A percentile compares a stretch with the other conserved stretches of the same genome.
These are phyloP conservation scores for Hydrangea macrophylla DNA, from an alignment of 148 eudicot genomes.

Conservation along the genomic window DNA sequence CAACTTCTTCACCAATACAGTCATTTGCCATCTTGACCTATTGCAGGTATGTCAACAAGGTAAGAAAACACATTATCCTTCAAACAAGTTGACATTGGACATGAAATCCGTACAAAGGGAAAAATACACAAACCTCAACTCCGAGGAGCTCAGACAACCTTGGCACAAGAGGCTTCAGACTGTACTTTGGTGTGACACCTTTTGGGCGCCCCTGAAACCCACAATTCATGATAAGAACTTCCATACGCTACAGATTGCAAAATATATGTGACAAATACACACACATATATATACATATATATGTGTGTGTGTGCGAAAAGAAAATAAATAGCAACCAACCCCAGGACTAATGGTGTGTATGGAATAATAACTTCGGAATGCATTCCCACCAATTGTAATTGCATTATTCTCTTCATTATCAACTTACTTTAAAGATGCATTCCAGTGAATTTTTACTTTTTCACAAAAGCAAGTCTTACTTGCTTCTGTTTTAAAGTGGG, in stretches of 20 bases:
- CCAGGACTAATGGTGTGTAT: neutral
- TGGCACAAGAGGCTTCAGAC: conserved; percentile 73
- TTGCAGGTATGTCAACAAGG: neutral
- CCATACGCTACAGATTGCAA: too few relatives aligned
- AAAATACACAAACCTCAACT: conserved; percentile 33
- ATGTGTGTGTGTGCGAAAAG: too few relatives aligned
- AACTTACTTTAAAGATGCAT: too few relatives aligned
- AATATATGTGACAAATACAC: neutral
- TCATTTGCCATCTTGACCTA: conserved; percentile 82
- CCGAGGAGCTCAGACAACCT: conserved; percentile 72
- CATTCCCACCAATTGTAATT: too few relatives aligned
- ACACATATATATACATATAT: too few relatives aligned
- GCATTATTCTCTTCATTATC: too few relatives aligned
- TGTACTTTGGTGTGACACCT: conserved; percentile 77
- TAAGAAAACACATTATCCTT: neutral
- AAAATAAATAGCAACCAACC: neutral
- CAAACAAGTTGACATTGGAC: neutral
- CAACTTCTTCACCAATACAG: conserved; percentile 77
- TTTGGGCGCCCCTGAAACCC: conserved; percentile 65
- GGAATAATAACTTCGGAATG: too few relatives aligned
- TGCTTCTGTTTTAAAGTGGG: too few relatives aligned
- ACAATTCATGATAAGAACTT: neutral
- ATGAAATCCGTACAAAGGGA: neutral
- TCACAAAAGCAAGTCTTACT: too few relatives aligned
- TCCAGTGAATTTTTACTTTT: too few relatives aligned